These are phyloP conservation scores for Fusarium verticillioides DNA, from an alignment of 2,329 filamentous ascomycete species.

Conservation along the genomic window DNA sequence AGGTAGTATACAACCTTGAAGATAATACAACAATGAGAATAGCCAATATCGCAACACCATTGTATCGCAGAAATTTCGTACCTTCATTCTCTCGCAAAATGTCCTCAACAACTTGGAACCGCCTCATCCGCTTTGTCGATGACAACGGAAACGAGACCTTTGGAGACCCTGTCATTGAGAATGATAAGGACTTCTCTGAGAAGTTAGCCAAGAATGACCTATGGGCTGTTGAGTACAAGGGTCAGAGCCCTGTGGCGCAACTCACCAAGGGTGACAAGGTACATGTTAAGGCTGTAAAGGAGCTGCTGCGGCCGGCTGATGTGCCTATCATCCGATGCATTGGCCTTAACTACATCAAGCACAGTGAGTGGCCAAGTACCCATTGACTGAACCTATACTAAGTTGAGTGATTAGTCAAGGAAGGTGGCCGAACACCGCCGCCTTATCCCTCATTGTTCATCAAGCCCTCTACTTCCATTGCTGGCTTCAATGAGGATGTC, in stretches of 20 bases:
- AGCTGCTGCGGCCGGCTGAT: conserved; percentile 46
- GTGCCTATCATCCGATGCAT: conserved; percentile 52
- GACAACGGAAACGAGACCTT: conserved; percentile 48
- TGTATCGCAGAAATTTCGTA: conserved; percentile 3
- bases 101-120: conserved; percentile 44
- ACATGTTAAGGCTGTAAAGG: conserved; percentile 47
- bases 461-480: conserved; percentile 58
- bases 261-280: conserved; percentile 44
- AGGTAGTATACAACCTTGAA: background rate
- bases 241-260: conserved; percentile 40
- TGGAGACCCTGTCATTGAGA: conserved; percentile 47
- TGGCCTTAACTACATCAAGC: conserved; percentile 52
- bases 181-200: conserved; percentile 43
- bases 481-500: conserved; percentile 51
- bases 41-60: background rate
- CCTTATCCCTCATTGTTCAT: conserved; percentile 63
- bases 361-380: conserved; percentile 41
- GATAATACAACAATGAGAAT: background rate
- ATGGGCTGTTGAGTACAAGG: conserved; percentile 47
- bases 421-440: conserved; percentile 62
- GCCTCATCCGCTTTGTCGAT: conserved; percentile 51
- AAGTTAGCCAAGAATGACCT: conserved; percentile 42
- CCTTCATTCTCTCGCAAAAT: conserved; percentile 20
- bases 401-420: conserved; percentile 54
- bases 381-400: accelerated